Percentiles rank a stretch among this genome's conserved stretches.
These are phyloP conservation scores for Sanghuangporus baumii DNA, from an alignment of 1,284 basidiomycete species.

Conservation along the genomic window DNA sequence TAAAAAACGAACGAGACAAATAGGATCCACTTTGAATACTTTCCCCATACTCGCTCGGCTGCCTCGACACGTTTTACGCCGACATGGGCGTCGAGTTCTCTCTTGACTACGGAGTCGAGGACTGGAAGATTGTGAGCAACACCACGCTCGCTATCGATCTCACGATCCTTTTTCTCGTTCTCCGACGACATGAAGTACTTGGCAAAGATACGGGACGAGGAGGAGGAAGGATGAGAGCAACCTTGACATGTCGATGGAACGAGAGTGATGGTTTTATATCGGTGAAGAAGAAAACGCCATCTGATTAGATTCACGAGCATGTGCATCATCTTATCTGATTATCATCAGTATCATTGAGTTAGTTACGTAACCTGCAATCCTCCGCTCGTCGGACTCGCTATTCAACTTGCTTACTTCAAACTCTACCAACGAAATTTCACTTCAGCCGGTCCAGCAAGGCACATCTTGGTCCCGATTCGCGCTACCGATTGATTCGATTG, in stretches of 20 bases:
- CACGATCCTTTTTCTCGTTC: neutral
- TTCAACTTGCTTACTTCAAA: too few relatives aligned
- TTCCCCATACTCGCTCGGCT: slow-evolving; percentile 45
- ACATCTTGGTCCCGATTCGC: too few relatives aligned
- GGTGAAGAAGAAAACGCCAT: neutral
- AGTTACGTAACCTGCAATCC: neutral
- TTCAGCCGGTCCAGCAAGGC: too few relatives aligned
- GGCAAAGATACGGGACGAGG: neutral
- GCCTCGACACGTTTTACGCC: slow-evolving; percentile 51
- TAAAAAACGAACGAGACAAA: slow-evolving; percentile 47
- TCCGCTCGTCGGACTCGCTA: too few relatives aligned
- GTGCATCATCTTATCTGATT: neutral
- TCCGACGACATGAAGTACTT: neutral
- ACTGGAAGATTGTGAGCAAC: neutral
- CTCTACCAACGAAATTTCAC: too few relatives aligned
- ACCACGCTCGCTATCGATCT: neutral
- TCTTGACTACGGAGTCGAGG: neutral
- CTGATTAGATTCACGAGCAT: neutral
- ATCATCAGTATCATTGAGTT: neutral
- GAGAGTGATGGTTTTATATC: neutral
- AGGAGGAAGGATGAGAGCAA: neutral
- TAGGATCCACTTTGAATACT: slow-evolving; percentile 53
- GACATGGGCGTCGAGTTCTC: slow-evolving; percentile 31
- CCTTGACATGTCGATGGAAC: neutral
- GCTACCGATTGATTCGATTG: too few relatives aligned